Evolutionary conservation across 441 rosid species (phyloP), one percentile per base, ranked within the genome.

Genomic region (Populus hybrid): DNA sequence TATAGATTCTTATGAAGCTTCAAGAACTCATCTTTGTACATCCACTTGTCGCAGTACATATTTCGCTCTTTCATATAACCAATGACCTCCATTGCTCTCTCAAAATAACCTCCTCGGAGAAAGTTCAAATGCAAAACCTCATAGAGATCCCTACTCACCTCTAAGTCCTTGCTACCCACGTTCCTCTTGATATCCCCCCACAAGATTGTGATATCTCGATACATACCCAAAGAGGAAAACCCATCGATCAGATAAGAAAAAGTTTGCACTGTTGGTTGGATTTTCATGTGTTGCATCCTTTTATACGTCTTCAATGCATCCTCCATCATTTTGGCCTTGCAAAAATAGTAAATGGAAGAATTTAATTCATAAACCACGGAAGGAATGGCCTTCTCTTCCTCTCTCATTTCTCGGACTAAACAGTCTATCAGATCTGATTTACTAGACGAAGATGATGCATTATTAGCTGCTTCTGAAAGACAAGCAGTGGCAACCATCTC

Each of bases 31-130:
- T 67, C 79, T 84, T 84, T 89, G 66, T 84, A 90, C 92, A 91
- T 84, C 81, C 85, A 69, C 77, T 86, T 84, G 77, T 94, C 98
- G 18, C 69, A 80, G 72, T 78, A 87, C 88, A 90, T 85, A 50
- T 53, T 77, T n/a, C 42, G 75, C 80, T 85, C 82, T 80, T 85
- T 84, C 98, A 91, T 91, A 61, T 76, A 85, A 83, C 75, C 72
- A 70, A 92, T 87, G 38, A 91, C 84, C 85, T 93, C 97, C 89
- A 90, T 87, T 73, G 91, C 95, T 80, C 99, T 91, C 85, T 91
- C 99, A 77, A 94, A 94, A 86, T 91, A 93, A 76, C 99, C 98
- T 68, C 94, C 97, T 79, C 86, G 88, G 72, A 94, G 86, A 79
- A 94, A 90, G 82, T 83, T 89, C 81, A 93, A 73, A 5, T 92